Evolutionary conservation across 257 asterid species (phyloP).

Genomic region (Solanum clarkiae): DNA sequence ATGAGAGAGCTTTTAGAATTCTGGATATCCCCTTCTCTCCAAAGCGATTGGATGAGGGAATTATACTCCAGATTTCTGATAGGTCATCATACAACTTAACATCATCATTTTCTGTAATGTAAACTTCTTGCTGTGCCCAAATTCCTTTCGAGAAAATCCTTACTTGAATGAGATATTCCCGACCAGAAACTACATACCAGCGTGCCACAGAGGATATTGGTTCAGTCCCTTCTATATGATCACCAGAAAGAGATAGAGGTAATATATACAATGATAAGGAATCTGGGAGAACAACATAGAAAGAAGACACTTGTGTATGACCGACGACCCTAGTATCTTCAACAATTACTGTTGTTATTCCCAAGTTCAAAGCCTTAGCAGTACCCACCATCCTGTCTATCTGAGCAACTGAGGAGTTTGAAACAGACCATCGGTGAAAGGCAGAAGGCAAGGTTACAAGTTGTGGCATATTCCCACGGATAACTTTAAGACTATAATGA

Average conservation of each 20-base stretch:
- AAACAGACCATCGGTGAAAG: conserved; percentile 60
- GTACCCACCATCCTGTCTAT: conserved; percentile 50
- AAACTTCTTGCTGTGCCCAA: conserved; percentile 51
- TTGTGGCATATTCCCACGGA: conserved; percentile 55
- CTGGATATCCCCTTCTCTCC: conserved; percentile 21
- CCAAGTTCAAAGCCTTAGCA: conserved; percentile 53
- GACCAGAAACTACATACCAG: conserved; percentile 76
- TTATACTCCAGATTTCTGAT: conserved; percentile 51
- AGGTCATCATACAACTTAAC: conserved; percentile 43
- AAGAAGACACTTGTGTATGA: conserved; percentile 67
- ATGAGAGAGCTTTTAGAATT: conserved; percentile 46
- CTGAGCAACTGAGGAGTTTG: conserved; percentile 73
- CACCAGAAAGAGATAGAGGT: conserved; percentile 50
- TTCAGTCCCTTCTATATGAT: conserved; percentile 27
- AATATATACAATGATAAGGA: conserved; percentile 40
- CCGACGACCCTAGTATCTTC: conserved; percentile 86
- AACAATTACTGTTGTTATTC: conserved; percentile 53
- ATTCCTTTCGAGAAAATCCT: conserved; percentile 68
- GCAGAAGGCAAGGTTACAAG: conserved; percentile 66
- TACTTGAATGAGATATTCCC: conserved; percentile 46
- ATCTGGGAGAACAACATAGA: conserved; percentile 79
- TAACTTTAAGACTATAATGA: conserved; percentile 58
- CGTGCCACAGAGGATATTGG: conserved; percentile 53
- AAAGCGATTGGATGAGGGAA: conserved; percentile 38
- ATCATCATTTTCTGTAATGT: conserved; percentile 58